Percentiles rank a stretch among this genome's conserved stretches.
These are phyloP conservation scores for Lagerstroemia speciosa DNA, from an alignment of 345 rosid species.

Conservation along the genomic window DNA sequence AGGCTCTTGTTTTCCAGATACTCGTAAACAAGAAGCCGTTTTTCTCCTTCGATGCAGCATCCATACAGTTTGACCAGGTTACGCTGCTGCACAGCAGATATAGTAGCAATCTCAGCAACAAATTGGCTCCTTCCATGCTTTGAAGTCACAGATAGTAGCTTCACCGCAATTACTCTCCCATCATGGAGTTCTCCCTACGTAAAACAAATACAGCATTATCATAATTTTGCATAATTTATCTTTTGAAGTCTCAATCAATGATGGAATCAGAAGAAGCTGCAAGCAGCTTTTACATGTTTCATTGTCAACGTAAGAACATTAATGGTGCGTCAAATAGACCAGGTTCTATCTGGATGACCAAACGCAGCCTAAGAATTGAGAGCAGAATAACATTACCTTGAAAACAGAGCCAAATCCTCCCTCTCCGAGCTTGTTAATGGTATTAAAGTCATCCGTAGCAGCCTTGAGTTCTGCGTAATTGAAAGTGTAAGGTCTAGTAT, in stretches of 20 bases:
- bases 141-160: constrained; percentile 57
- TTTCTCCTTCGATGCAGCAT: constrained; percentile 53
- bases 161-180: constrained; percentile 62
- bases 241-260: too few relatives aligned
- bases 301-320: too few relatives aligned
- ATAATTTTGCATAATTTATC: too few relatives aligned
- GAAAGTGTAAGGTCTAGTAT: constrained; percentile 51
- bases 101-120: constrained; percentile 63
- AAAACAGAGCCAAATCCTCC: constrained; percentile 82
- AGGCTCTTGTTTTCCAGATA: constrained; percentile 63
- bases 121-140: constrained; percentile 66
- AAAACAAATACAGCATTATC: too few relatives aligned
- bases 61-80: constrained; percentile 67
- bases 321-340: too few relatives aligned
- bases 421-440: constrained; percentile 68
- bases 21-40: constrained; percentile 64
- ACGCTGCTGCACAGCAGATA: constrained; percentile 51
- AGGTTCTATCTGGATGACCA: too few relatives aligned
- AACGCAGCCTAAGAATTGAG: too few relatives aligned
- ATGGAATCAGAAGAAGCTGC: too few relatives aligned
- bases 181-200: constrained; percentile 21
- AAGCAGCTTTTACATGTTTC: too few relatives aligned
- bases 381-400: constrained; percentile 17
- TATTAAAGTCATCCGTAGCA: constrained; percentile 57
- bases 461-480: constrained; percentile 44